Conservation (phyloP, 1,284 basidiomycete species). For the Ceratobasidium sp. region DNA sequence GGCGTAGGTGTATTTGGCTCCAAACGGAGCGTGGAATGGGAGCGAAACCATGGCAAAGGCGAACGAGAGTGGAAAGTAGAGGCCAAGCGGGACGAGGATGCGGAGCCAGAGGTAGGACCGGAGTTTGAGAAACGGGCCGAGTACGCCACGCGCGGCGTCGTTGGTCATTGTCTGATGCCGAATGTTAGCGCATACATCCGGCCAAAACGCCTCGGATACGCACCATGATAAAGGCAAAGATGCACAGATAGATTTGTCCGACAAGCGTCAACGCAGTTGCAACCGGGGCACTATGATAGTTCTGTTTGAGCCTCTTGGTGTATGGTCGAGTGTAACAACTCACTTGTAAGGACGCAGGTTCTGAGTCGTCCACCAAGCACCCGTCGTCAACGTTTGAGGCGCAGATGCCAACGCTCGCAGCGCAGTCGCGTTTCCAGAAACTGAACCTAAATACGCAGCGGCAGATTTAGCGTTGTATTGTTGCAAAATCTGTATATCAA, state of each 20-base stretch:
- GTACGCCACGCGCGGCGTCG: slow-evolving; percentile 57
- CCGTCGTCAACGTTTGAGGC: slow-evolving; percentile 58
- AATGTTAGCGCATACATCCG: slow-evolving; percentile 50
- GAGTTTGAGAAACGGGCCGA: slow-evolving; percentile 58
- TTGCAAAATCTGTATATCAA: not conserved
- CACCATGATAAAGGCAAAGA: slow-evolving; percentile 54
- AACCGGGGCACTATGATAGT: slow-evolving; percentile 55
- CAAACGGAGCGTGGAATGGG: slow-evolving; percentile 60
- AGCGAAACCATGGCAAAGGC: slow-evolving; percentile 59
- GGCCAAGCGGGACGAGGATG: slow-evolving; percentile 54
- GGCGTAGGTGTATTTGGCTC: slow-evolving; percentile 56
- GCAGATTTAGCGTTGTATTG: slow-evolving; percentile 53
- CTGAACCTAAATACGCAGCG: slow-evolving; percentile 53
- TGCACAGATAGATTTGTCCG: slow-evolving; percentile 62
- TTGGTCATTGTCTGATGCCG: slow-evolving; percentile 58
- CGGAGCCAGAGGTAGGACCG: slow-evolving; percentile 56
- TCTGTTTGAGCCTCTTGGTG: too few species aligned
- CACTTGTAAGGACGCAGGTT: slow-evolving; percentile 61
- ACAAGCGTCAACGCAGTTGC: slow-evolving; percentile 63
- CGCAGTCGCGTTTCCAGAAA: slow-evolving; percentile 60
- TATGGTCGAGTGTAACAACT: not conserved
- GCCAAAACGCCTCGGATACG: not conserved
- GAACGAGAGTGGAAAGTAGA: slow-evolving; percentile 57
- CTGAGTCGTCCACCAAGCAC: slow-evolving; percentile 54
- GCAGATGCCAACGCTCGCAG: slow-evolving; percentile 60